Conservation (phyloP, 2,329 filamentous ascomycete genomes). For the Fusarium multiceps region DNA sequence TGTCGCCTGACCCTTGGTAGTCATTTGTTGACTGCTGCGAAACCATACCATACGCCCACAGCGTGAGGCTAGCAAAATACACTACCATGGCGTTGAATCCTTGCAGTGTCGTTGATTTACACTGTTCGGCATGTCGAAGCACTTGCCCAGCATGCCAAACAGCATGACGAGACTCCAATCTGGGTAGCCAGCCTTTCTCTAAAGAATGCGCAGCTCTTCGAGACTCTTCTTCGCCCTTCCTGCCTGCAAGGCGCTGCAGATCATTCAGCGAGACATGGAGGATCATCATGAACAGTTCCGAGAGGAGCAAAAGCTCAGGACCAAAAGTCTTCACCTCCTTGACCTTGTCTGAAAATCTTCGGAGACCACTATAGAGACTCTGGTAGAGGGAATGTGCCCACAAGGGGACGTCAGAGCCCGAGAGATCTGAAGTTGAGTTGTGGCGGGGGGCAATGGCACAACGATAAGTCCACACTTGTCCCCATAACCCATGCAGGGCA, state of each 20-base stretch:
- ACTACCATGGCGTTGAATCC: constrained; percentile 43
- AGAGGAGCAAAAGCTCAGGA: constrained; percentile 35
- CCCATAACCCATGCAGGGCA: constrained; percentile 41
- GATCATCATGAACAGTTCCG: constrained; percentile 44
- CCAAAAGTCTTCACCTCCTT: constrained; percentile 12
- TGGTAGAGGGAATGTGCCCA: constrained; percentile 40
- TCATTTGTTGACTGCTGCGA: constrained; percentile 17
- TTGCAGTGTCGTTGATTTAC: constrained; percentile 29
- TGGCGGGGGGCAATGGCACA: constrained; percentile 31
- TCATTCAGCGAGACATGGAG: constrained; percentile 41
- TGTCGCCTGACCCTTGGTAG: constrained; percentile 11
- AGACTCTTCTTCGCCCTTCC: constrained; percentile 39
- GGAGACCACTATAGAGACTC: constrained; percentile 37
- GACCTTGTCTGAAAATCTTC: constrained; percentile 31
- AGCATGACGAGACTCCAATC: constrained; percentile 38
- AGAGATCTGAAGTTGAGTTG: constrained; percentile 9
- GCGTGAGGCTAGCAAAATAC: constrained; percentile 39
- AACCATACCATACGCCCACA: constrained; percentile 40
- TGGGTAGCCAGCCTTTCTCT: constrained; percentile 31
- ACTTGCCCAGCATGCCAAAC: constrained; percentile 44
- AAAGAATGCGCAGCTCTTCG: constrained; percentile 26
- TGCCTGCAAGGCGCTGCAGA: constrained; percentile 36
- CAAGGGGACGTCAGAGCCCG: constrained; percentile 18
- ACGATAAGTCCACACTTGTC: constrained; percentile 43
- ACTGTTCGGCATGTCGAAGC: constrained; percentile 38